Evolutionary conservation across 2,329 filamentous ascomycete species (phyloP).

Genomic region (Dactylella cylindrospora): DNA sequence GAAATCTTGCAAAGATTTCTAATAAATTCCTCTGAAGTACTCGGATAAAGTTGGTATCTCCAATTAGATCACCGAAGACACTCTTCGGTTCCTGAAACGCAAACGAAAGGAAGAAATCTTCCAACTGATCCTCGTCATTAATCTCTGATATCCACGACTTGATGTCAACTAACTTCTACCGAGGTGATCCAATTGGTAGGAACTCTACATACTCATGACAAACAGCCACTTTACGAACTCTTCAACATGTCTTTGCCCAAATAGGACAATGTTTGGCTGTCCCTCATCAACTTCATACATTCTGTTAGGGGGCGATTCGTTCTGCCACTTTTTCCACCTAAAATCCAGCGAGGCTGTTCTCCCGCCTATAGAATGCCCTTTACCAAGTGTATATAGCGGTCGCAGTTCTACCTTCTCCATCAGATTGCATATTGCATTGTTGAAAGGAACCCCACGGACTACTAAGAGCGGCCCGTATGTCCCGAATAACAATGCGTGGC

Average conservation of each 20-base stretch:
- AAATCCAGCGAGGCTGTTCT: slow-evolving; percentile 14
- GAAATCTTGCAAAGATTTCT: slow-evolving; percentile 11
- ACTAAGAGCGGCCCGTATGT: slow-evolving; percentile 16
- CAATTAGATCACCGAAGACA: slow-evolving; percentile 12
- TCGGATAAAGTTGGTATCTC: not conserved
- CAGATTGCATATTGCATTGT: slow-evolving; percentile 8
- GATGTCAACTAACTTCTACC: not conserved
- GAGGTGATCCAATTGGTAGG: not conserved
- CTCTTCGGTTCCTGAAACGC: slow-evolving; percentile 1
- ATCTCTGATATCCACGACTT: slow-evolving; percentile 7
- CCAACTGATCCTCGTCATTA: not conserved
- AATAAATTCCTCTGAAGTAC: slow-evolving; percentile 8
- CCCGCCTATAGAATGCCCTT: not conserved
- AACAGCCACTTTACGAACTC: slow-evolving; percentile 21
- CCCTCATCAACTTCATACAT: not conserved
- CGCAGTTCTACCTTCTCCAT: slow-evolving; percentile 21
- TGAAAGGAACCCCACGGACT: slow-evolving; percentile 21
- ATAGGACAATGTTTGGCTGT: slow-evolving; percentile 19
- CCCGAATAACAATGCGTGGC: slow-evolving; percentile 21
- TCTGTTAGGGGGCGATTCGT: not conserved
- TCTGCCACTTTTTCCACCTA: not conserved
- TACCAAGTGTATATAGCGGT: slow-evolving; percentile 15
- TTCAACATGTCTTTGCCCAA: slow-evolving; percentile 12
- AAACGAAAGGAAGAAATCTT: slow-evolving; percentile 16
- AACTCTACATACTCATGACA: slow-evolving; percentile 16